Base-by-base conservation (phyloP, 805 yeast genomes). In the Starmerella apicola region DNA sequence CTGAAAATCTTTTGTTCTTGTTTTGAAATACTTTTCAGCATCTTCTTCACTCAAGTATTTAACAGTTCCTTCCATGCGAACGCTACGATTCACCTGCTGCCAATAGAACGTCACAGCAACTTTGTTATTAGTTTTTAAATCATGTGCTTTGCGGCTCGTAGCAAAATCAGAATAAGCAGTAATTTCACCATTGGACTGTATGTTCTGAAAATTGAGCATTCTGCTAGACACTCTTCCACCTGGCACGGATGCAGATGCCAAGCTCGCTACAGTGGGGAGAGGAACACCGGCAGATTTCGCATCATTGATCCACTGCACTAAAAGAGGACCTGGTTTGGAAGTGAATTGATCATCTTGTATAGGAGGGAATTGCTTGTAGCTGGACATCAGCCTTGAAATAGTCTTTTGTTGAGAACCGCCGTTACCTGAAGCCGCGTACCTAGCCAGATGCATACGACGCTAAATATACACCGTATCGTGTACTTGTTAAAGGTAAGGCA, bases 141-240 rank as follows among this genome's bases (percentile, higher is more conserved):
- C 96, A 34, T 63, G 55, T 16, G 79, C 74, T 60, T 88, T 88
- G 59, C 81, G 82, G 25, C 93, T 80, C 3, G 78, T 68, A 20
- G 68, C 81, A 91, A 94, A 86, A 60, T 88, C 91, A 38, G 96
- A 83, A 60, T 81, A 91, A 25, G 88, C 66, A 6, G 85, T 72
- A 50, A 88, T 79, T 16, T 58, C 30, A 4, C 95, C 96, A 32
- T 70, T 67, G 35, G 71, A 67, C 58, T 86, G 95, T 42, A 91
- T 67, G 53, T 88, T 96, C 55, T 85, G 86, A 59, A 91, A 72
- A 39, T 88, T 67, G 2, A 88, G 86, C 20, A 81, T 72, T 39
- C 98, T 67, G 5, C 85, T 75, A 0, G 93, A 78, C 1, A 88
- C 82, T 45, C 93, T 66, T 15, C 98, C 98, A 1, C 81, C 70